Evolutionary conservation across 148 eudicot genomes (phyloP).

Genomic region (Spergularia marina): DNA sequence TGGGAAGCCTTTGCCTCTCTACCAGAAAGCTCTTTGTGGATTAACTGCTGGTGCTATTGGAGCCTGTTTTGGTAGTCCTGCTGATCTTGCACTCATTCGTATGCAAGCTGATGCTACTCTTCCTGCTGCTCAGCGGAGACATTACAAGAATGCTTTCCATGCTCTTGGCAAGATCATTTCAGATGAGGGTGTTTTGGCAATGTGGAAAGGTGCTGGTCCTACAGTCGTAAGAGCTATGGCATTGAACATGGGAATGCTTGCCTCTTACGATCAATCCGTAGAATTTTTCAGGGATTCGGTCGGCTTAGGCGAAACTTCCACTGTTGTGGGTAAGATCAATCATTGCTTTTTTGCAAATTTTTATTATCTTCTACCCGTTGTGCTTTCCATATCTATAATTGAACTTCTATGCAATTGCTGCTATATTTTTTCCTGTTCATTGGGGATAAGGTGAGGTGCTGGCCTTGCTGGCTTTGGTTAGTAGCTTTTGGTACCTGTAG

Average conservation of each 20-base stretch:
- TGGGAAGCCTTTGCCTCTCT: constrained; percentile 53
- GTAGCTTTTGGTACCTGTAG: neutral
- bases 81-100: constrained; percentile 36
- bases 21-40: constrained; percentile 57
- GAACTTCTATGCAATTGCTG: neutral
- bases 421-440: neutral
- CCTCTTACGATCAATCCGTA: constrained; percentile 48
- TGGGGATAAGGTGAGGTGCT: neutral
- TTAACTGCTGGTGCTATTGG: constrained; percentile 55
- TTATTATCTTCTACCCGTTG: neutral
- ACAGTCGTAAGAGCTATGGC: constrained; percentile 41
- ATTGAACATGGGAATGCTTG: constrained; percentile 64
- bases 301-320: constrained; percentile 38
- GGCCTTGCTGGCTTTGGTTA: neutral
- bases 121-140: constrained; percentile 41
- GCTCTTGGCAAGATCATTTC: constrained; percentile 36
- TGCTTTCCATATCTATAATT: neutral
- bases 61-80: constrained; percentile 42
- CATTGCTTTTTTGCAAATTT: neutral
- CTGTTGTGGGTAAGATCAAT: constrained; percentile 40
- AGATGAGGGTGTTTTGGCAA: constrained; percentile 48
- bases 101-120: constrained; percentile 47
- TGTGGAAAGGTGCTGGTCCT: constrained; percentile 58
- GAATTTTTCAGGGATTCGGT: constrained; percentile 46
- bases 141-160: constrained; percentile 44